Evolutionary conservation across 2,329 filamentous ascomycete genomes (phyloP), one percentile per base, ranked within the genome.

Genomic region (Diplodia mutila): DNA sequence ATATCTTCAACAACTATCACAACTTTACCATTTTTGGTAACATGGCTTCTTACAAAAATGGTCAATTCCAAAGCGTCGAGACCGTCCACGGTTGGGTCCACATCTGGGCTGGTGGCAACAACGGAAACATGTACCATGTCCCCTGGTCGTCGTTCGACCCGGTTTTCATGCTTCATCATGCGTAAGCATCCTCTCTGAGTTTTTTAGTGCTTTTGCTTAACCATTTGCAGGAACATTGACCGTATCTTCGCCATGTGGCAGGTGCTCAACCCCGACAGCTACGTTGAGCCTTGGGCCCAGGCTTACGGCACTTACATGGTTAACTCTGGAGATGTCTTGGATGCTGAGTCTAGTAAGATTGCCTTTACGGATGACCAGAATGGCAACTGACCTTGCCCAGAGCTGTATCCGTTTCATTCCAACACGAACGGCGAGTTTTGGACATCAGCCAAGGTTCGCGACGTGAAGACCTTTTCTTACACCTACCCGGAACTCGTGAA

Each of bases 71-170:
- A 75, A 91, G 89, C 12, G 68, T 85, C 3, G 83, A 85, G 69
- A 77, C 76, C 27, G 71, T 85, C 25, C 83, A 85, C 70, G 82
- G 83, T 71, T 76, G 74, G 34, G 79, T 85, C 39, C 83, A 85
- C 70, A 84, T 84, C 37, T 82, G 85, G 59, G 82, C 85, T 3
- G 91, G 86, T 37, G 80, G 85, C 65, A 77, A 79, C 68, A 83
- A 84, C 42, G 89, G 89, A 1, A 70, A 78, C 66, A 77, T 79
- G 77, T 71, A 70, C 91, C 86, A 87, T 85, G 51, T 90, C 87
- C 76, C 87, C 89, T 90, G 90, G 72, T 91, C 91, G 1, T 86
- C 90, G 0, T 96, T 92, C 75, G 92, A 96, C 74, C 92, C 92
- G 0, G 80, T 92, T 14, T 94, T 94, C 78, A 91, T 90, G 79